Percentiles rank a stretch among this genome's conserved stretches.
phyloP scores from a whole-genome alignment of 2,329 filamentous ascomycete species.

The Geoglossum cookeanum region DNA sequence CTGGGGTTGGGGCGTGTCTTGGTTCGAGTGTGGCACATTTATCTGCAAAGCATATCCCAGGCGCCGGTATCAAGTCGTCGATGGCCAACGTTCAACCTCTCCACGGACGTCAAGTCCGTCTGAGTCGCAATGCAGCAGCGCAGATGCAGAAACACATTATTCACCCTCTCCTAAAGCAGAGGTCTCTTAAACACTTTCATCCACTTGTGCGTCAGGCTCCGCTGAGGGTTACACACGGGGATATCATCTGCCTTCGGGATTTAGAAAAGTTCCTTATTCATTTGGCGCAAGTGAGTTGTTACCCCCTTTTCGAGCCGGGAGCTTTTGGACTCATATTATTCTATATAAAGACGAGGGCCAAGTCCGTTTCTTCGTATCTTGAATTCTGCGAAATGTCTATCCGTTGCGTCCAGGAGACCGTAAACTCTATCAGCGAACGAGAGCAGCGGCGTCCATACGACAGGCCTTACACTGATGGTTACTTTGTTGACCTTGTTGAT shows the following conservation, averaged over 20 bases:
- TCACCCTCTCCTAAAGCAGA: constrained; percentile 55
- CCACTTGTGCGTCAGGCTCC: constrained; percentile 62
- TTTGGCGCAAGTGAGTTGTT: constrained; percentile 73
- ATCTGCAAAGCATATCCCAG: background rate
- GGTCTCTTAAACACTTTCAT: constrained; percentile 60
- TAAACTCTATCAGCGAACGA: constrained; percentile 57
- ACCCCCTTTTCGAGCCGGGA: background rate
- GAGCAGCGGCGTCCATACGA: constrained; percentile 74
- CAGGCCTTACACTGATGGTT: constrained; percentile 83
- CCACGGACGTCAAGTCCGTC: constrained; percentile 14
- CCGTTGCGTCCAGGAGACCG: constrained; percentile 73
- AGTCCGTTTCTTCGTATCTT: constrained; percentile 57
- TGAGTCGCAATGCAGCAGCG: constrained; percentile 35
- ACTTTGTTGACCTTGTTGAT: constrained; percentile 90
- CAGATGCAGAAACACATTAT: constrained; percentile 67
- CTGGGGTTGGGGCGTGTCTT: background rate
- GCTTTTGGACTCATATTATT: constrained; percentile 35
- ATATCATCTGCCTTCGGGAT: constrained; percentile 81
- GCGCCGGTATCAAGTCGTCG: background rate
- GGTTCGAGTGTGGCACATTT: background rate
- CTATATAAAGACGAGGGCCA: constrained; percentile 50
- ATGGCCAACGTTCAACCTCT: background rate
- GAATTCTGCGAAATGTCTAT: constrained; percentile 83
- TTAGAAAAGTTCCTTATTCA: constrained; percentile 86
- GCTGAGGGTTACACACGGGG: constrained; percentile 58